These are phyloP conservation scores for Pontederia paniculata DNA, from an alignment of 176 grass and related monocot species.

Conservation along the genomic window DNA sequence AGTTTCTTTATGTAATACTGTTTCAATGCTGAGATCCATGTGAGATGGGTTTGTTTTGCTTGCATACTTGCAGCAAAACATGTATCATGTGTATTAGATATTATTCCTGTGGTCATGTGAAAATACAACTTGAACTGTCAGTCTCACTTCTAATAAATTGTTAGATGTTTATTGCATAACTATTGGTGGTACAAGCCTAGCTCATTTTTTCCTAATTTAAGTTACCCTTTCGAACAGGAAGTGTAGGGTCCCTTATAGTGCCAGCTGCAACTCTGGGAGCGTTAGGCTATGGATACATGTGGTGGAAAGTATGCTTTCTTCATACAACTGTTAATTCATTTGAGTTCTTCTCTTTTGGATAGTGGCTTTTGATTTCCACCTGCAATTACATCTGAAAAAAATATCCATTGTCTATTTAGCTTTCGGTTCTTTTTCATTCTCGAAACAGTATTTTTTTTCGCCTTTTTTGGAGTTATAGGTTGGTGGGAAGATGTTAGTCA, in stretches of 20 bases:
- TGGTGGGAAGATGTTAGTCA: too few relatives aligned
- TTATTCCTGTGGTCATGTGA: not conserved
- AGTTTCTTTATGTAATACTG: too few relatives aligned
- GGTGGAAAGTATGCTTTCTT: conserved; percentile 82
- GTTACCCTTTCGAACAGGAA: too few relatives aligned
- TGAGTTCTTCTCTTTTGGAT: not conserved
- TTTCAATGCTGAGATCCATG: too few relatives aligned
- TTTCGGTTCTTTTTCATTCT: not conserved
- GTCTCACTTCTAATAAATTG: not conserved
- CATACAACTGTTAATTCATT: conserved; percentile 8
- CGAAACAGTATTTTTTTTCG: not conserved
- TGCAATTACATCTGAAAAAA: not conserved
- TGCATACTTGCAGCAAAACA: too few relatives aligned
- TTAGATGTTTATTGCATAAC: too few relatives aligned
- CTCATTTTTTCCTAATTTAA: too few relatives aligned
- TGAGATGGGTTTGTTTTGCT: too few relatives aligned
- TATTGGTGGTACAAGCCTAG: too few relatives aligned
- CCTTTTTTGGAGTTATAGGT: not conserved
- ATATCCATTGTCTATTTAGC: conserved; percentile 1
- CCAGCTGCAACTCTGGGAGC: conserved; percentile 82
- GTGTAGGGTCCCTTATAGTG: conserved; percentile 58
- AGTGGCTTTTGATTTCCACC: too few relatives aligned
- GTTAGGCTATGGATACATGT: conserved; percentile 92
- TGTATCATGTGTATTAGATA: too few relatives aligned
- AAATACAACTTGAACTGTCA: not conserved